phyloP scores from a whole-genome alignment of 164 flowering plant genomes.

The Houttuynia cordata region DNA sequence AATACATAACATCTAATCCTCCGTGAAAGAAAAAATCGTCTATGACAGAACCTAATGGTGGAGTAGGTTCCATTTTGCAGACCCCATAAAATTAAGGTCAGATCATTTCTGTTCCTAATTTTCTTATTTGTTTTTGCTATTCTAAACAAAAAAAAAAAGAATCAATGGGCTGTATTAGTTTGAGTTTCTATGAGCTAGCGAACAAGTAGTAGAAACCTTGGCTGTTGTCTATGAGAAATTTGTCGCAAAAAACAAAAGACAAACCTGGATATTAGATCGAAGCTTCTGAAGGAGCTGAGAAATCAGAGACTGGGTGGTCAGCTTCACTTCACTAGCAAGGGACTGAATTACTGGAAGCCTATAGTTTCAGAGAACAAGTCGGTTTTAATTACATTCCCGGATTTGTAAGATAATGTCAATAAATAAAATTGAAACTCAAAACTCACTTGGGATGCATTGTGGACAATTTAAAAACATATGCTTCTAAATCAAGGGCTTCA shows the following conservation, averaged over 20 bases:
- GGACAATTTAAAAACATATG: constrained; percentile 77
- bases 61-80: background rate
- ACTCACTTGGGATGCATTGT: constrained; percentile 95
- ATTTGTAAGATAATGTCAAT: too few species aligned
- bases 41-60: too few species aligned
- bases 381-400: background rate
- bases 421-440: background rate
- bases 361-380: constrained; percentile 4
- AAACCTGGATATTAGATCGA: constrained; percentile 89
- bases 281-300: constrained; percentile 96
- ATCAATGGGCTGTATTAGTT: too few species aligned
- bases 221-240: background rate
- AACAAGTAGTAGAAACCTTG: background rate
- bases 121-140: background rate
- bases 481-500: constrained; percentile 96
- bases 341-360: constrained; percentile 91
- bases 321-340: constrained; percentile 80
- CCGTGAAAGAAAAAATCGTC: background rate
- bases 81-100: background rate
- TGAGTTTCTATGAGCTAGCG: background rate
- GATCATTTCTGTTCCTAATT: background rate
- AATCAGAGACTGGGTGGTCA: constrained; percentile 87
- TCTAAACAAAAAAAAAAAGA: background rate
- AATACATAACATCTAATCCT: background rate
- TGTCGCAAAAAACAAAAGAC: background rate